phyloP scores from a whole-genome alignment of 768 basidiomycete species.

The Coprinopsis strossmayeri region DNA sequence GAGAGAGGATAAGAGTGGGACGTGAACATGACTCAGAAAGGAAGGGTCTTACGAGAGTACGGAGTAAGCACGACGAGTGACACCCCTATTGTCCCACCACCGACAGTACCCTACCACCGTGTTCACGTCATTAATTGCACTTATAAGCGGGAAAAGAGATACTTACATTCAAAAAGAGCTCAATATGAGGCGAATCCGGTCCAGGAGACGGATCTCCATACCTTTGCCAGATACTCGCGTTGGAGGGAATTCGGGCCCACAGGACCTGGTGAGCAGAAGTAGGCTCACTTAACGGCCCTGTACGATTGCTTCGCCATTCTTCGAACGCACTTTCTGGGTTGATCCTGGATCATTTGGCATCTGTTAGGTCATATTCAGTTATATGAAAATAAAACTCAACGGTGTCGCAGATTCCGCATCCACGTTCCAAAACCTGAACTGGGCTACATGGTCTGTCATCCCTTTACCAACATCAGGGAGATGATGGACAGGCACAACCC shows the following conservation, averaged over 20 bases:
- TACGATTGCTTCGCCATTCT: constrained; percentile 15
- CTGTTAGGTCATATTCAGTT: not conserved
- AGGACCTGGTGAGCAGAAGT: constrained; percentile 4
- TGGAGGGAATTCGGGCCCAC: constrained; percentile 8
- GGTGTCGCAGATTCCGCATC: not conserved
- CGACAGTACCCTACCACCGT: too few relatives aligned
- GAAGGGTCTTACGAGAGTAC: constrained; percentile 15
- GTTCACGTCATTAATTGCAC: constrained; percentile 1
- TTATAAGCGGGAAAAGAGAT: not conserved
- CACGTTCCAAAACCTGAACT: not conserved
- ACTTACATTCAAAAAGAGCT: not conserved
- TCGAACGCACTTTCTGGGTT: constrained; percentile 2
- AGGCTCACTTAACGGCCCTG: constrained; percentile 16
- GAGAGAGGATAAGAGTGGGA: not conserved
- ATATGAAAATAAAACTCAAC: not conserved
- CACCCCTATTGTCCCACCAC: too few relatives aligned
- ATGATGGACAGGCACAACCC: constrained; percentile 19
- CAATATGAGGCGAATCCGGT: constrained; percentile 11
- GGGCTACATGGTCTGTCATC: constrained; percentile 15
- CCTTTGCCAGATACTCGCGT: constrained; percentile 1
- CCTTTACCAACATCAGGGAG: constrained; percentile 24
- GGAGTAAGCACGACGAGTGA: constrained; percentile 21
- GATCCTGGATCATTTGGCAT: not conserved
- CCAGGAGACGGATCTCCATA: constrained; percentile 12
- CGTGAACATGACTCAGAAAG: not conserved